phyloP scores from a whole-genome alignment of 306 rosid genomes.

The Potentilla sterilis region DNA sequence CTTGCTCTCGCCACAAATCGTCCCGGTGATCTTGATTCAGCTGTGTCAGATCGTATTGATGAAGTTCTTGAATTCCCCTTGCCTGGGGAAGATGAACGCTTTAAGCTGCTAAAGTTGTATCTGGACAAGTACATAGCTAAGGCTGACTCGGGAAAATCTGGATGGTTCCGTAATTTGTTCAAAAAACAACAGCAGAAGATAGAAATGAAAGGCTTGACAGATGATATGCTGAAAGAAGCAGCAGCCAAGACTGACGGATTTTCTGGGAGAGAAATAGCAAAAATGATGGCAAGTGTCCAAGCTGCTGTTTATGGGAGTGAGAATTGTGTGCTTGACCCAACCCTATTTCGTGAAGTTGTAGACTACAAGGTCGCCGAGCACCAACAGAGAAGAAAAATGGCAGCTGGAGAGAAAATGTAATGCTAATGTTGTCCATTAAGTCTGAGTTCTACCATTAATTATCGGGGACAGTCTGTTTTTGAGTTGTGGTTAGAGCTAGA shows the following conservation, averaged over 20 bases:
- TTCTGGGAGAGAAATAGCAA: conserved; percentile 96
- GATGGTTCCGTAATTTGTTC: conserved; percentile 55
- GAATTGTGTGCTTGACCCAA: conserved; percentile 72
- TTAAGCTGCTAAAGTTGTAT: conserved; percentile 79
- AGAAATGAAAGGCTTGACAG: conserved; percentile 79
- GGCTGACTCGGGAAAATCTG: conserved; percentile 66
- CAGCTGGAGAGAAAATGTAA: conserved; percentile 44
- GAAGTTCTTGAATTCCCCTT: conserved; percentile 95
- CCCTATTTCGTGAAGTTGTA: conserved; percentile 77
- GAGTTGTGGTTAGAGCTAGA: conserved; percentile 9
- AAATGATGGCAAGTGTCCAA: conserved; percentile 93
- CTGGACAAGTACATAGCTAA: conserved; percentile 81
- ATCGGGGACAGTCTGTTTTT: not conserved
- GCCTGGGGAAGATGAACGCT: conserved; percentile 90
- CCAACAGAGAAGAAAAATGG: conserved; percentile 87
- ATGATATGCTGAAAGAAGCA: conserved; percentile 77
- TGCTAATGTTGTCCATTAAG: conserved; percentile 19
- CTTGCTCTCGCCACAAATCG: conserved; percentile 99
- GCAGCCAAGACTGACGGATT: conserved; percentile 83
- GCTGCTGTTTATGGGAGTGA: conserved; percentile 92
- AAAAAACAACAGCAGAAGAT: conserved; percentile 60
- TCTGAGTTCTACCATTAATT: conserved; percentile 17
- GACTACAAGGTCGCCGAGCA: conserved; percentile 96
- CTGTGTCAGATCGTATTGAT: conserved; percentile 91
- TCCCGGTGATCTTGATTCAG: conserved; percentile 95